Evolutionary conservation across 106 monocot species (phyloP).

Genomic region (Dioscorea dumetorum): DNA sequence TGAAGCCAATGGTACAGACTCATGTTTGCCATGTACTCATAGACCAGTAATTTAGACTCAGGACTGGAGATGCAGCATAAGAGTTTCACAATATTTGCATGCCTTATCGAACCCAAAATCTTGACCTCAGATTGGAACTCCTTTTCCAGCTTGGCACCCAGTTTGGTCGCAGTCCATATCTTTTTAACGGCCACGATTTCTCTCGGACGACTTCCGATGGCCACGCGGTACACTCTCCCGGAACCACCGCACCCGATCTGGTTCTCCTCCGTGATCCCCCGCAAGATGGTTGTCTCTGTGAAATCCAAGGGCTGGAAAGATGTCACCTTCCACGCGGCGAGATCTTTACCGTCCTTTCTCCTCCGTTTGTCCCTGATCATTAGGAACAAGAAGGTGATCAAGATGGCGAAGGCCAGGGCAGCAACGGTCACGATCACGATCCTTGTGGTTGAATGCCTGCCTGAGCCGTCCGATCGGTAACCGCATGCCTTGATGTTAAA

Average conservation of each 20-base stretch:
- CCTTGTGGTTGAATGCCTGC: slow-evolving; percentile 17
- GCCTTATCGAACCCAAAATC: slow-evolving; percentile 45
- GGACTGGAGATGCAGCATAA: slow-evolving; percentile 55
- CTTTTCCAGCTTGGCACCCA: slow-evolving; percentile 19
- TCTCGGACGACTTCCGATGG: slow-evolving; percentile 4
- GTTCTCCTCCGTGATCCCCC: slow-evolving; percentile 48
- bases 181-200: slow-evolving; percentile 45
- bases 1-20: slow-evolving; percentile 75
- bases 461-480: slow-evolving; percentile 1
- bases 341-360: slow-evolving; percentile 6
- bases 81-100: slow-evolving; percentile 74
- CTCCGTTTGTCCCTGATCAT: slow-evolving; percentile 17
- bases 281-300: slow-evolving; percentile 36
- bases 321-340: slow-evolving; percentile 58
- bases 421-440: slow-evolving; percentile 34
- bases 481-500: slow-evolving; percentile 17
- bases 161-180: slow-evolving; percentile 22
- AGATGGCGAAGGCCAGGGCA: slow-evolving; percentile 12
- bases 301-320: slow-evolving; percentile 56
- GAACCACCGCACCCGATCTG: slow-evolving; percentile 58
- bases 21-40: slow-evolving; percentile 78
- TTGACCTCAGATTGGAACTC: slow-evolving; percentile 39
- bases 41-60: slow-evolving; percentile 64
- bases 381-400: background rate
- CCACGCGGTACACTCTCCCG: slow-evolving; percentile 56